Percentiles rank a stretch among this genome's conserved stretches.
These are phyloP conservation scores for Calonectria naviculata DNA, from an alignment of 2,329 filamentous ascomycete genomes.

Conservation along the genomic window DNA sequence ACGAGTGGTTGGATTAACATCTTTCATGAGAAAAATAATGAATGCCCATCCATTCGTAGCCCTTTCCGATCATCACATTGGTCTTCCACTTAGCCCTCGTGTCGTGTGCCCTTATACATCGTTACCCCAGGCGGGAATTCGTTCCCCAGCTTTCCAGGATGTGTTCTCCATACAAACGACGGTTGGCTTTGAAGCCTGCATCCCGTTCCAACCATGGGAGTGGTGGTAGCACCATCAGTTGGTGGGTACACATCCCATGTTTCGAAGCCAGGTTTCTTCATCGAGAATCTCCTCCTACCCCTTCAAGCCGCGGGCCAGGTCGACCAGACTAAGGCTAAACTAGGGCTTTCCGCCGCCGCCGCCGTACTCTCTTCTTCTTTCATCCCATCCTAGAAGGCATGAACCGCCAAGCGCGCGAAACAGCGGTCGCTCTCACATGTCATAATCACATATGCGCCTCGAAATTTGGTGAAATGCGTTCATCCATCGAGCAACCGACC, in stretches of 20 bases:
- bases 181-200: background rate
- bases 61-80: background rate
- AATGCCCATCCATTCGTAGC: too few relatives aligned
- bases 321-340: slow-evolving; percentile 30
- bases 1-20: background rate
- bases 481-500: background rate
- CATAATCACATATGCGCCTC: background rate
- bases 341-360: slow-evolving; percentile 32
- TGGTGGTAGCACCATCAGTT: background rate
- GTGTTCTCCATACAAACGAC: background rate
- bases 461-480: background rate
- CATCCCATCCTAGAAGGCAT: background rate
- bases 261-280: background rate
- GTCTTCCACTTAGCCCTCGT: too few relatives aligned
- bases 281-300: background rate
- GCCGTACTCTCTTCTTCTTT: background rate
- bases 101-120: background rate
- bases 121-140: background rate
- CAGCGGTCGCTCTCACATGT: slow-evolving; percentile 12
- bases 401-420: slow-evolving; percentile 10
- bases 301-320: background rate
- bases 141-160: slow-evolving; percentile 14
- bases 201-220: background rate
- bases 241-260: background rate
- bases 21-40: background rate